These are phyloP conservation scores for Marsdenia floribunda DNA, from an alignment of 257 asterid species.

Conservation along the genomic window DNA sequence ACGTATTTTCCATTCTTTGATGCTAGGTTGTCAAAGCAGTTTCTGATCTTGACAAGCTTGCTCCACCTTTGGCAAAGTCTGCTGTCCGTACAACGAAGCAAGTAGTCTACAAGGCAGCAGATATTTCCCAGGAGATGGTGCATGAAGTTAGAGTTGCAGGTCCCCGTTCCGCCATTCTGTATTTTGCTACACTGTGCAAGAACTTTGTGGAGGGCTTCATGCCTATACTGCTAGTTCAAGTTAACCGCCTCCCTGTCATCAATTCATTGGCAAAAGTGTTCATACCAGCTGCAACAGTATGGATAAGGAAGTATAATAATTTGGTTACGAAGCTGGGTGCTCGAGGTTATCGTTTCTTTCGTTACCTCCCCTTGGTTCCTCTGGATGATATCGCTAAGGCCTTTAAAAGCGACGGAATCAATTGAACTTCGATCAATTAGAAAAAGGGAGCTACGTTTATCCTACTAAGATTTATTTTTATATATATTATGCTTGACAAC, in stretches of 20 bases:
- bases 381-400: constrained; percentile 62
- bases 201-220: constrained; percentile 34
- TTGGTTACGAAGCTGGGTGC: constrained; percentile 34
- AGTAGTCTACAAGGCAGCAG: constrained; percentile 30
- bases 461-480: neutral
- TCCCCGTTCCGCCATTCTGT: constrained; percentile 50
- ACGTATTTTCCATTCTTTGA: neutral
- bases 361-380: constrained; percentile 59
- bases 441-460: constrained; percentile 5
- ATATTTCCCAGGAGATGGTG: constrained; percentile 30
- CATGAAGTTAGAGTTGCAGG: constrained; percentile 56
- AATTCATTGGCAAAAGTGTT: constrained; percentile 35
- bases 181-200: constrained; percentile 37
- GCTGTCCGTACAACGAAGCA: constrained; percentile 24
- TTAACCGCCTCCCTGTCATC: constrained; percentile 38
- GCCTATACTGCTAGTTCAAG: constrained; percentile 39
- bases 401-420: constrained; percentile 39
- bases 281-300: constrained; percentile 42
- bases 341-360: constrained; percentile 46
- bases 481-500: neutral
- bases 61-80: constrained; percentile 62
- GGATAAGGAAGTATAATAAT: constrained; percentile 54
- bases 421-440: constrained; percentile 37
- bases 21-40: constrained; percentile 36
- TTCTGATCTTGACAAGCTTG: constrained; percentile 35